These are phyloP conservation scores for Leishmania tropica DNA, from an alignment of 208 protist genomes.

Conservation along the genomic window DNA sequence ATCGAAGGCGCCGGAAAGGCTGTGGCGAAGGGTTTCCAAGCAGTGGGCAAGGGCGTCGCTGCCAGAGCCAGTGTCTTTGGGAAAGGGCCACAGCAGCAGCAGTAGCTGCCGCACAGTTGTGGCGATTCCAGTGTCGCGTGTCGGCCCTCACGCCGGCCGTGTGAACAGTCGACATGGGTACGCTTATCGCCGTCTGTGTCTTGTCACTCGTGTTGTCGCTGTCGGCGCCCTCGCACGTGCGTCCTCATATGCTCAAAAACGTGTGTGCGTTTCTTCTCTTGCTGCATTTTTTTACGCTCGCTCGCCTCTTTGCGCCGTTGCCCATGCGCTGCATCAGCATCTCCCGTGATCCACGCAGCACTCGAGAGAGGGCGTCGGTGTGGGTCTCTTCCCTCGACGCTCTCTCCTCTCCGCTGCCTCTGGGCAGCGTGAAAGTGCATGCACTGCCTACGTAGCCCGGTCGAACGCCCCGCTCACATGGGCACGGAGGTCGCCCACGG, in stretches of 20 bases:
- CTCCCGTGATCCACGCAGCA: not conserved
- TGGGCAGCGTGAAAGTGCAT: not conserved
- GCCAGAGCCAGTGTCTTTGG: conserved; percentile 55
- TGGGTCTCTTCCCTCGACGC: not conserved
- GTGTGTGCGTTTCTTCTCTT: not conserved
- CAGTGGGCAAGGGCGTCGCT: conserved; percentile 55
- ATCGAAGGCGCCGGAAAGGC: conserved; percentile 70
- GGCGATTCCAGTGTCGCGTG: conserved; percentile 1
- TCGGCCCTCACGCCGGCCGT: not conserved
- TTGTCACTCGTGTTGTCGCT: not conserved
- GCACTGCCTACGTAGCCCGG: not conserved
- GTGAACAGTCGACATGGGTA: not conserved
- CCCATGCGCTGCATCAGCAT: not conserved
- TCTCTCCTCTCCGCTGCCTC: not conserved
- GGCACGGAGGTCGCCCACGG: not conserved
- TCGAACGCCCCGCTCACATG: not conserved
- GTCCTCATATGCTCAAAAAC: not conserved
- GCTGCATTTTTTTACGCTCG: not conserved
- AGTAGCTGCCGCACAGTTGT: conserved; percentile 1
- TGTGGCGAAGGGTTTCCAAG: conserved; percentile 74
- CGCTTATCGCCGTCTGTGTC: not conserved
- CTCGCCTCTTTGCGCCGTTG: not conserved
- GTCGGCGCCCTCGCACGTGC: not conserved
- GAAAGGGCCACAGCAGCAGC: conserved; percentile 17
- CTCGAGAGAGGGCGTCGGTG: not conserved